Percentiles rank a stretch among this genome's conserved stretches.
These are phyloP conservation scores for Exsudoporus frostii DNA, from an alignment of 768 basidiomycete species.

Conservation along the genomic window DNA sequence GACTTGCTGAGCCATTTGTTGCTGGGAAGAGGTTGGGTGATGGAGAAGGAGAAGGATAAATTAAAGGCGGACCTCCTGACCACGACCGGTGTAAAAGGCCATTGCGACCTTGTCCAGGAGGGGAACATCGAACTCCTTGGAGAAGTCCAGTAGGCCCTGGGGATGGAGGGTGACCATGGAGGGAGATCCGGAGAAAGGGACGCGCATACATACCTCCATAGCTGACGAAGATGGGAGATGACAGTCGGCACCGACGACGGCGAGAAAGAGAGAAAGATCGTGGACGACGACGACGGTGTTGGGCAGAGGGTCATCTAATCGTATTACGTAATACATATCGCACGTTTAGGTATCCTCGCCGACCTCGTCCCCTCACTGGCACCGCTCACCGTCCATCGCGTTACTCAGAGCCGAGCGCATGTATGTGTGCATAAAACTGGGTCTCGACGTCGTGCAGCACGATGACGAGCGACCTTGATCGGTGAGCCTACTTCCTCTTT, in stretches of 20 bases:
- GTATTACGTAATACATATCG: slow-evolving; percentile 31
- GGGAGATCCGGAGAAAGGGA: background rate
- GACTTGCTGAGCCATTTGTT: slow-evolving; percentile 91
- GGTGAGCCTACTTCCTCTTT: background rate
- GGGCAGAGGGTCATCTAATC: slow-evolving; percentile 39
- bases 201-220: slow-evolving; percentile 37
- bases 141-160: slow-evolving; percentile 90
- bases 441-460: slow-evolving; percentile 1
- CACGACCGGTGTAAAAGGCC: slow-evolving; percentile 84
- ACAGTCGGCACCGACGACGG: slow-evolving; percentile 8
- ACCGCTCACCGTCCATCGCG: background rate
- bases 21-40: slow-evolving; percentile 45
- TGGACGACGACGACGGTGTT: slow-evolving; percentile 24
- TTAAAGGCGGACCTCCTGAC: slow-evolving; percentile 64
- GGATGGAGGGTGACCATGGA: slow-evolving; percentile 5
- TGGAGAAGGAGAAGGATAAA: slow-evolving; percentile 3
- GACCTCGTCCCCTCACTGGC: background rate
- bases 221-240: slow-evolving; percentile 10
- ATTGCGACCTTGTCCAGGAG: slow-evolving; percentile 93
- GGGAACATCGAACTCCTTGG: slow-evolving; percentile 86
- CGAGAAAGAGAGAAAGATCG: slow-evolving; percentile 10
- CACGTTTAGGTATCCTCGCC: slow-evolving; percentile 8
- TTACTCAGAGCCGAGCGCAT: background rate
- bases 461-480: slow-evolving; percentile 12
- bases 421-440: background rate